phyloP scores from a whole-genome alignment of 768 basidiomycete genomes.

The Tremella mesenterica region DNA sequence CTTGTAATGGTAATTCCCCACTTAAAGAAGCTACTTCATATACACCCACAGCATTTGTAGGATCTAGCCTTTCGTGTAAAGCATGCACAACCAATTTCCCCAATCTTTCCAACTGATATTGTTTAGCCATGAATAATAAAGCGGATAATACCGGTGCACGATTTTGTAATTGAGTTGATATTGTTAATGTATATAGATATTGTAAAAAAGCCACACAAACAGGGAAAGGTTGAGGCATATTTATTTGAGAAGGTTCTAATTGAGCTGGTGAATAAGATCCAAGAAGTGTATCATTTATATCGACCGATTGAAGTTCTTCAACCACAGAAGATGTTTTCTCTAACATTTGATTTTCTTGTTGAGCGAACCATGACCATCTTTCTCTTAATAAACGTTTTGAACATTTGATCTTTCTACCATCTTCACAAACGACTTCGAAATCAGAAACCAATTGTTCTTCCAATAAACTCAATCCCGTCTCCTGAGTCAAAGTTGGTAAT shows the following conservation, averaged over 20 bases:
- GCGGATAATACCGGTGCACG: conserved; percentile 81
- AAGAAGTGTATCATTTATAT: conserved; percentile 28
- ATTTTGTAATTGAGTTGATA: conserved; percentile 84
- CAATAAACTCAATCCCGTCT: conserved; percentile 71
- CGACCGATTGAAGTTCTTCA: conserved; percentile 17
- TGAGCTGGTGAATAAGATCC: conserved; percentile 47
- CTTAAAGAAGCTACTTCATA: conserved; percentile 93
- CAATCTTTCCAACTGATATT: conserved; percentile 69
- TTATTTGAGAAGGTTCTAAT: conserved; percentile 66
- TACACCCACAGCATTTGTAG: conserved; percentile 76
- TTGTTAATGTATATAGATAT: conserved; percentile 80
- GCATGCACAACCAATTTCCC: conserved; percentile 79
- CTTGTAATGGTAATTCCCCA: conserved; percentile 77
- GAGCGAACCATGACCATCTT: conserved; percentile 85
- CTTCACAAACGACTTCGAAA: conserved; percentile 87
- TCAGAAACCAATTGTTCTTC: conserved; percentile 76
- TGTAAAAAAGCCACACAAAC: conserved; percentile 81
- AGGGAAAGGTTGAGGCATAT: conserved; percentile 80
- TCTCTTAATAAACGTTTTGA: conserved; percentile 77
- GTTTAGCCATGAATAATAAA: conserved; percentile 70
- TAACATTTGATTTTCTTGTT: conserved; percentile 15
- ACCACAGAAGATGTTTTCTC: conserved; percentile 7
- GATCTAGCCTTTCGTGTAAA: conserved; percentile 79
- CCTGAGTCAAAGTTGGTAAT: conserved; percentile 65
- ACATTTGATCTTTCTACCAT: conserved; percentile 71